A percentile compares a stretch with the other conserved stretches of the same genome.
Conservation (phyloP, 2,329 filamentous ascomycete genomes). For the Periglandula ipomoeae region DNA sequence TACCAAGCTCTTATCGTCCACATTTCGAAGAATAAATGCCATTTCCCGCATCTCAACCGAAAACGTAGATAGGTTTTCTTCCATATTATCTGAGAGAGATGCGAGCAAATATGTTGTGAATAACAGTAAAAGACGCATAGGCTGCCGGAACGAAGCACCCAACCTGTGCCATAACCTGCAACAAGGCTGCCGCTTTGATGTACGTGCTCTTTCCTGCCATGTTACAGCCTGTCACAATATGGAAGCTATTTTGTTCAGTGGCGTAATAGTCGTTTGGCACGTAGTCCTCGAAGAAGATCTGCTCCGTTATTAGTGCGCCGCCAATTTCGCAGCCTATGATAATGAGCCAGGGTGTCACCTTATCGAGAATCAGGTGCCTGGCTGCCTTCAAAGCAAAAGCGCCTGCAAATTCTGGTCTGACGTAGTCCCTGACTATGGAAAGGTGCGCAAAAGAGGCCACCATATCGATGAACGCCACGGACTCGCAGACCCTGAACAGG, state of each 20-base stretch:
- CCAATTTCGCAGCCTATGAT: conserved; percentile 6
- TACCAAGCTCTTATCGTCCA: conserved; percentile 65
- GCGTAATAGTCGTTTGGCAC: conserved; percentile 89
- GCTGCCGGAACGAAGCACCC: conserved; percentile 83
- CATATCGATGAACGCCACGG: conserved; percentile 82
- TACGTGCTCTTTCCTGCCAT: conserved; percentile 99
- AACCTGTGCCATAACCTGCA: conserved; percentile 89
- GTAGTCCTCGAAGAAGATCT: conserved; percentile 58
- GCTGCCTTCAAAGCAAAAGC: conserved; percentile 65
- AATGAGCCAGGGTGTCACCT: conserved; percentile 26
- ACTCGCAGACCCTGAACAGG: conserved; percentile 79
- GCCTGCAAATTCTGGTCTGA: conserved; percentile 58
- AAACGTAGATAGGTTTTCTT: conserved; percentile 89
- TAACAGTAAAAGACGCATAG: conserved; percentile 72
- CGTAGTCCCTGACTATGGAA: conserved; percentile 50
- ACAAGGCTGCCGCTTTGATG: conserved; percentile 73
- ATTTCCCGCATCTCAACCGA: conserved; percentile 93
- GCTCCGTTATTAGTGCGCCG: conserved; percentile 3
- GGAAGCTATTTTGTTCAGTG: conserved; percentile 70
- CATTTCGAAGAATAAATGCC: conserved; percentile 80
- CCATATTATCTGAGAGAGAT: conserved; percentile 81
- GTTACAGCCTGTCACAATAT: conserved; percentile 91
- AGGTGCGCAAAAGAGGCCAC: conserved; percentile 67
- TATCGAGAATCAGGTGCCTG: conserved; percentile 72
- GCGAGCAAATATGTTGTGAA: conserved; percentile 77